Evolutionary conservation across 1,139 yeast species (phyloP).

Genomic region (Kurtzmaniella quercitrusa): DNA sequence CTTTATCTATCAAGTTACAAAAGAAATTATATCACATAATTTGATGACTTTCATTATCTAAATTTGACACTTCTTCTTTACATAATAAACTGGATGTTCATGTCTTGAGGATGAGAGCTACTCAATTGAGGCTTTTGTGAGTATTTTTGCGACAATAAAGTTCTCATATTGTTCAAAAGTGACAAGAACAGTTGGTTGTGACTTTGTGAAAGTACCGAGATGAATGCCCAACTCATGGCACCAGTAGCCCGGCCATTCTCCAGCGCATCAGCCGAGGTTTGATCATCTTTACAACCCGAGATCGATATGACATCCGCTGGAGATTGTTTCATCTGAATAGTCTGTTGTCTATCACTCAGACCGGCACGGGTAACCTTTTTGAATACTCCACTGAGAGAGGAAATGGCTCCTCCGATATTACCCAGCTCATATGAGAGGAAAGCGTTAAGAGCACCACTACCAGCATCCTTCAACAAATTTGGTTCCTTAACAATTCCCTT

Average conservation of each 20-base stretch:
- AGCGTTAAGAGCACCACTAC: constrained; percentile 69
- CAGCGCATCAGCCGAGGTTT: constrained; percentile 73
- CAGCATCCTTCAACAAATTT: constrained; percentile 80
- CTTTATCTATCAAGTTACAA: too few relatives aligned
- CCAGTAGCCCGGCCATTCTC: constrained; percentile 82
- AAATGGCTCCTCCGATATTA: constrained; percentile 52
- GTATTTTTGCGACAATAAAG: constrained; percentile 63
- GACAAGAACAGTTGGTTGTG: constrained; percentile 77
- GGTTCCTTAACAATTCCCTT: constrained; percentile 91
- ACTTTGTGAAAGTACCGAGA: constrained; percentile 60
- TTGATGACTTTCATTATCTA: too few relatives aligned
- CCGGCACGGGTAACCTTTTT: constrained; percentile 33
- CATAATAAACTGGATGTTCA: constrained; percentile 57
- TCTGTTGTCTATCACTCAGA: constrained; percentile 25
- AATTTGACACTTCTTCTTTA: constrained; percentile 6
- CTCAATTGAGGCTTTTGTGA: constrained; percentile 88
- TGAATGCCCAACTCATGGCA: constrained; percentile 92
- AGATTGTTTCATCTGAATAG: constrained; percentile 59
- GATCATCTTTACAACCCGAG: constrained; percentile 90
- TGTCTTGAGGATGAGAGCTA: constrained; percentile 80
- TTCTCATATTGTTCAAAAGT: constrained; percentile 76
- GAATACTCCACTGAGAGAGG: constrained; percentile 45
- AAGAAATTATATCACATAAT: too few relatives aligned
- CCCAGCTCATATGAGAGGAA: constrained; percentile 72
- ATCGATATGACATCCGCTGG: constrained; percentile 86